Evolutionary conservation across 345 rosid species (phyloP).

Genomic region (Populus simonii): DNA sequence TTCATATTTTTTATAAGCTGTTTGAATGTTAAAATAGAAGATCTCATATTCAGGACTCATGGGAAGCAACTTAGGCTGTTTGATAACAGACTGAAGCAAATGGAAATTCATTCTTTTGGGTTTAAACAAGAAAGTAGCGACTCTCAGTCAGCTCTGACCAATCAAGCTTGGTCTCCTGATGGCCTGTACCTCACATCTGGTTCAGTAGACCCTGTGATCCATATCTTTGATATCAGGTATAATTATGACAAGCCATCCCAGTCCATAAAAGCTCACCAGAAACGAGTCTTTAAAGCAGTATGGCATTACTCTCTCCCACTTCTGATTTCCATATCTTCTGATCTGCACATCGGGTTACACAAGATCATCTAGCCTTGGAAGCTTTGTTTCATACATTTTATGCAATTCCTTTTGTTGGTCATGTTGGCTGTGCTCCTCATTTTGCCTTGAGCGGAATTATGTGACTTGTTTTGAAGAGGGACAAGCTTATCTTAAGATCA

Average conservation of each 20-base stretch:
- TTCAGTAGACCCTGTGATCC: slow-evolving; percentile 88
- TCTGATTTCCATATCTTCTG: slow-evolving; percentile 82
- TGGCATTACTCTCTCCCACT: slow-evolving; percentile 78
- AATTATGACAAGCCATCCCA: slow-evolving; percentile 73
- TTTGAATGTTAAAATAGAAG: not conserved
- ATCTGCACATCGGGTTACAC: slow-evolving; percentile 77
- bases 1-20: not conserved
- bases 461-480: not conserved
- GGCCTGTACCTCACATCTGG: slow-evolving; percentile 79
- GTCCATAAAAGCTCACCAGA: slow-evolving; percentile 78
- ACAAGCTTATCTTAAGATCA: not conserved
- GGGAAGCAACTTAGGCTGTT: slow-evolving; percentile 77
- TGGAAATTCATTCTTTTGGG: slow-evolving; percentile 81
- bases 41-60: slow-evolving; percentile 51
- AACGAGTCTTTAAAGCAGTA: slow-evolving; percentile 80
- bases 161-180: slow-evolving; percentile 94
- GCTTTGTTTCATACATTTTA: not conserved
- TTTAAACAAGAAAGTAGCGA: slow-evolving; percentile 97
- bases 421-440: not conserved
- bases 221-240: slow-evolving; percentile 83
- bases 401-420: not conserved
- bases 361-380: slow-evolving; percentile 28
- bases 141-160: slow-evolving; percentile 83
- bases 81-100: slow-evolving; percentile 73
- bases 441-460: not conserved